Base-by-base conservation (phyloP, 2,329 filamentous ascomycete genomes). In the Neoscytalidium dimidiatum region DNA sequence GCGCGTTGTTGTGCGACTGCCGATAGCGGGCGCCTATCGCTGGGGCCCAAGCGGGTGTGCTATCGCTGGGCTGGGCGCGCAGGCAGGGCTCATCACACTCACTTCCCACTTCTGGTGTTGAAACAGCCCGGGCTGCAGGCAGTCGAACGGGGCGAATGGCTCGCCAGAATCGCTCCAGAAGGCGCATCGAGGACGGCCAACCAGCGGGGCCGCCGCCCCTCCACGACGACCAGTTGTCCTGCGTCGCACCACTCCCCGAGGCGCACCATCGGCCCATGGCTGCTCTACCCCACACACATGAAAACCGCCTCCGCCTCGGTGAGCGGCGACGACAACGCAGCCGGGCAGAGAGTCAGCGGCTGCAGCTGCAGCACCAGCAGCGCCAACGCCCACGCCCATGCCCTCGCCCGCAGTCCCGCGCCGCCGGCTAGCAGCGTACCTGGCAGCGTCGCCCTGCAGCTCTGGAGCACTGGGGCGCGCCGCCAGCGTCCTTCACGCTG, bases 1-100 rank as follows among this genome's bases (percentile, higher is more conserved):
- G 53, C 53, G 53, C 53, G 56, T 60, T 60, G 56, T 46, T 48
- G 56, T 60, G 56, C 41, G 56, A 60, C 56, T 29, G n/a, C 38
- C 13, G 56, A 46, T 60, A 58, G 53, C 53, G 56, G 38, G 56
- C 38, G 56, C 56, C 56, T 60, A 60, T 60, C 56, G 56, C 41
- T 44, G 53, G 21, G 23, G 35, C 38, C 23, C 48, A 48, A 31
- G 26, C 26, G 49, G 26, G 49, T 29, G 49, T 21, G 28, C 19
- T n/a, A n/a, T n/a, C n/a, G n/a, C n/a, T n/a, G n/a, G n/a, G n/a
- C n/a, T n/a, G n/a, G n/a, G n/a, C n/a, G n/a, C n/a, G n/a, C n/a
- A n/a, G 28, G 19, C 41, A 41, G 28, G 17, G 26, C 38, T 19
- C 53, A 44, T 44, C 53, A 58, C 38, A 17, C 56, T 60, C 38